Base-by-base conservation (phyloP, 192 early-diverging fungal genomes). In the Entrophospora sp. region DNA sequence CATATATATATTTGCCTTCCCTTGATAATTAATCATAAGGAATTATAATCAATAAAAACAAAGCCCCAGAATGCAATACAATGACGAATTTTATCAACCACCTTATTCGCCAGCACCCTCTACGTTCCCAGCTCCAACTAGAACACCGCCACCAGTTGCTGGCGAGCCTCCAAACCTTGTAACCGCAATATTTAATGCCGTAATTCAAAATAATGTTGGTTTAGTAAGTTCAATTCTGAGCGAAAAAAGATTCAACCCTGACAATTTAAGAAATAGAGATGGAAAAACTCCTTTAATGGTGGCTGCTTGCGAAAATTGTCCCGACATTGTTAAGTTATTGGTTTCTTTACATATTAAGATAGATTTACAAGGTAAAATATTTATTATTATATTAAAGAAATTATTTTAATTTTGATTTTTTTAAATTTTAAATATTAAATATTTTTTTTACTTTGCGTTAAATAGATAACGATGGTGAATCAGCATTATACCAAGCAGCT, bases 241-340 rank as follows among this genome's bases (percentile, higher is more conserved):
- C 18, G 63, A 70, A 48, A 64, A 68, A 13, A 46, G 58, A 16
- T 64, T 73, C 5, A 63, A 77, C 18, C 67, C 64, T 8, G 71
- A 73, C 55, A 69, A 57, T 34, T 56, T 77, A 32, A 64, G 67
- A 20, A 66, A 77, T 56, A 65, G 48, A 40, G 75, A 77, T 51
- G 66, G 67, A 0, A 77, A 71, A 52, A 77, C 75, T 2, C 72
- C 73, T 59, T 66, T 77, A 14, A 77, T 77, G 75, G 75, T 71
- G 4, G 75, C 75, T 35, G 71, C 71, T 13, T 71, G 57, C 30
- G 67, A 73, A 9, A 77, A 77, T 66, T 73, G 71, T 27, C 69
- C 70, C 32, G 63, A 48, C 14, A 69, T 77, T 0, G 27, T 73
- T 7, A 49, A 62, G 20, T 73, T 67, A 45, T 64, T 77, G 30